Evolutionary conservation across 2,329 filamentous ascomycete genomes (phyloP), one percentile per base, ranked within the genome.

Genomic region (Diplocarpon rosae): DNA sequence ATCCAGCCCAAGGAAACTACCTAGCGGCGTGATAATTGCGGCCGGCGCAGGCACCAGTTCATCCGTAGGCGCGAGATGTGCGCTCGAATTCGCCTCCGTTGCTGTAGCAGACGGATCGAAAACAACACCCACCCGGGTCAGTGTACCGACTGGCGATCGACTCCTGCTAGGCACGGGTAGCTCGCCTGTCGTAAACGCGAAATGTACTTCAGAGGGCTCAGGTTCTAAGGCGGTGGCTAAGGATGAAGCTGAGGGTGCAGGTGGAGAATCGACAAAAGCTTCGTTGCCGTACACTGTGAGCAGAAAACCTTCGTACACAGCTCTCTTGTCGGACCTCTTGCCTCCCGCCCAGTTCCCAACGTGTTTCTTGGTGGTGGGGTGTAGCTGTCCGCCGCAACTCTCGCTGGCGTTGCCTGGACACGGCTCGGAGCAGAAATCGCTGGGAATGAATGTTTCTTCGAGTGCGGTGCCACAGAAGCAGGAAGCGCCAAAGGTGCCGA

Each of bases 281-380:
- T 42, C 14, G 14, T 42, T 42, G 10, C 14, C 31, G 16, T 36
- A 42, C n/a, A 42, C 33, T 24, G 40, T 42, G 1, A 42, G 27
- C 2, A 42, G 15, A n/a, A 5, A 30, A 8, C 6, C 27, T 11
- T 10, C 32, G 2, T 20, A 24, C 20, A 36, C 24, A 24, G 20
- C 20, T 15, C 20, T 16, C 34, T 29, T 20, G 33, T 35, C 5
- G 6, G 15, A 16, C 4, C 3, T 14, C 5, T 35, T 35, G 7
- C 20, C 20, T 24, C 20, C 20, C 20, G 30, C 30, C 30, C 30
- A 32, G 9, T 12, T 32, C 3, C 10, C 37, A 4, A 29, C 6
- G 7, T 32, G n/a, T 39, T 32, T 16, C 14, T 39, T n/a, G 8
- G 11, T 28, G 11, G 6, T 27, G 35, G 8, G 20, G 9, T 5